These are phyloP conservation scores for Suillus ampliporus DNA, from an alignment of 768 basidiomycete genomes.

Conservation along the genomic window DNA sequence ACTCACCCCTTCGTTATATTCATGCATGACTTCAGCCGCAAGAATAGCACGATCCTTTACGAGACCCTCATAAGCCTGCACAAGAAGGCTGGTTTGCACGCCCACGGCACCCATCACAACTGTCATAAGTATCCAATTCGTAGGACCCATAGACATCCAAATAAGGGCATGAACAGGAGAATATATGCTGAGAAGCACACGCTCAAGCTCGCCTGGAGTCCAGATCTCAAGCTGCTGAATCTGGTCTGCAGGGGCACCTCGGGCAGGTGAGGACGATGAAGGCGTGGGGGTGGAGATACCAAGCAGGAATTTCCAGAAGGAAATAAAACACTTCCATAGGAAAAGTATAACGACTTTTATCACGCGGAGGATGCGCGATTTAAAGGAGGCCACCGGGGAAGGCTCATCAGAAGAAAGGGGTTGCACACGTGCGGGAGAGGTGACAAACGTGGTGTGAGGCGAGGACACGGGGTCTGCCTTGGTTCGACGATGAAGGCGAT, in stretches of 20 bases:
- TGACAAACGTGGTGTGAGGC: constrained; percentile 70
- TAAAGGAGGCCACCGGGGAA: constrained; percentile 50
- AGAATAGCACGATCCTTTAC: constrained; percentile 79
- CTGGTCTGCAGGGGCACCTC: constrained; percentile 48
- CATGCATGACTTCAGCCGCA: constrained; percentile 80
- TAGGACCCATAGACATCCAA: constrained; percentile 72
- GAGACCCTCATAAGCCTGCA: constrained; percentile 57
- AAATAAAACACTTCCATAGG: constrained; percentile 57
- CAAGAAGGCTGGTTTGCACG: constrained; percentile 56
- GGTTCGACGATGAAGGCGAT: constrained; percentile 65
- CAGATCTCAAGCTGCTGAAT: constrained; percentile 84
- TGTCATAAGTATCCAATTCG: constrained; percentile 79
- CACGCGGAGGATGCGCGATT: constrained; percentile 39
- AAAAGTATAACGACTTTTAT: constrained; percentile 42
- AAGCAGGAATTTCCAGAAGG: constrained; percentile 70
- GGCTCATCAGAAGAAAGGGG: constrained; percentile 36
- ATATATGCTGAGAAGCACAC: constrained; percentile 73
- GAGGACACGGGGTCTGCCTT: constrained; percentile 68
- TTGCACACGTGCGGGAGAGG: constrained; percentile 41
- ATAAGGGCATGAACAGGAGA: constrained; percentile 77
- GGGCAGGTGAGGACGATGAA: constrained; percentile 37
- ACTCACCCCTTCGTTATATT: constrained; percentile 81
- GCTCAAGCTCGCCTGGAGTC: constrained; percentile 75
- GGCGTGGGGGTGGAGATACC: constrained; percentile 57
- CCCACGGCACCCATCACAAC: constrained; percentile 72